Percentiles rank a stretch among this genome's conserved stretches.
Conservation (phyloP, 192 early-diverging fungal species). For the Podila horticola region DNA sequence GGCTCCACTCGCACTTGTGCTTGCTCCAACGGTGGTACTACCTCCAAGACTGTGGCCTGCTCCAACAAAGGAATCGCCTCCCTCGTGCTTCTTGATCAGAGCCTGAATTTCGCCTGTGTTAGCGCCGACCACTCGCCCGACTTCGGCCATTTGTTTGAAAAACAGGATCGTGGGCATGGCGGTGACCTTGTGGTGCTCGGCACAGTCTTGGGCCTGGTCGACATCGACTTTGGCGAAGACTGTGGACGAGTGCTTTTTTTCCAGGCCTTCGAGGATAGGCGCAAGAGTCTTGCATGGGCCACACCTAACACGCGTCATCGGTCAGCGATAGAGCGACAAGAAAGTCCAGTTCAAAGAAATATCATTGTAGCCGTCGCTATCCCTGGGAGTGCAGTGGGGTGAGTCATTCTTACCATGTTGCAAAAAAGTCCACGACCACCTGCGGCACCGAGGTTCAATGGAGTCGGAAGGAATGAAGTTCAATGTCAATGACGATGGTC, state of each 20-base stretch:
- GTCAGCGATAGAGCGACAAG: neutral
- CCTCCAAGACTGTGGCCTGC: conserved; percentile 37
- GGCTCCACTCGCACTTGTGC: neutral
- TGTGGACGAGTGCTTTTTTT: conserved; percentile 34
- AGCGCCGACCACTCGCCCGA: conserved; percentile 34
- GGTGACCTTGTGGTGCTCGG: conserved; percentile 15
- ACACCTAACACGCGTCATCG: conserved; percentile 9
- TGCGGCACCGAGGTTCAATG: neutral
- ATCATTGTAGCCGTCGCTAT: neutral
- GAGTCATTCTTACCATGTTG: conserved; percentile 24
- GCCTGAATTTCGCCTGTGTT: conserved; percentile 26
- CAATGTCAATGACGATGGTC: neutral
- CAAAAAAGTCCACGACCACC: conserved; percentile 52
- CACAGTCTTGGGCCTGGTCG: conserved; percentile 27
- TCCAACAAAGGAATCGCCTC: conserved; percentile 28
- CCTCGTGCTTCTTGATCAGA: conserved; percentile 39
- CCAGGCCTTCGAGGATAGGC: conserved; percentile 34
- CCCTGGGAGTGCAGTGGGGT: too few species aligned
- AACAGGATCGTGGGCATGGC: conserved; percentile 50
- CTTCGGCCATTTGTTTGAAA: conserved; percentile 23
- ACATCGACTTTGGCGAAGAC: conserved; percentile 48
- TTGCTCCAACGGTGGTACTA: neutral
- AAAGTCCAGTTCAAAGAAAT: neutral
- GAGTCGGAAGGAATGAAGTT: neutral
- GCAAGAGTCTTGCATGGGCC: conserved; percentile 39